Evolutionary conservation across 495 filamentous ascomycete species (phyloP), one percentile per base, ranked within the genome.

Genomic region (Ramalina intermedia): DNA sequence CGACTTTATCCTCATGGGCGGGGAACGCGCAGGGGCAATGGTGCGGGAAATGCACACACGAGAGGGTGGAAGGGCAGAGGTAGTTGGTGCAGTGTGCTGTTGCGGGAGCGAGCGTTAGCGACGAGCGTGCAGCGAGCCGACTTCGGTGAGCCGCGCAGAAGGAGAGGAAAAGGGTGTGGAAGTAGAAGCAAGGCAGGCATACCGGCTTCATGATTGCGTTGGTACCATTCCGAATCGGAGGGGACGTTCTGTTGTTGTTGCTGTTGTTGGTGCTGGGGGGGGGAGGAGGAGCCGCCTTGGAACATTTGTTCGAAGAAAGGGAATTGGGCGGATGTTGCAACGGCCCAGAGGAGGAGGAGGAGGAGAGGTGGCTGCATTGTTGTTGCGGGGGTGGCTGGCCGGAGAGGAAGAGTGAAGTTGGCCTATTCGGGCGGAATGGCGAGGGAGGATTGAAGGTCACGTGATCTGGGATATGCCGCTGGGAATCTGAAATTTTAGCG

Each of bases 301-400:
- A 86, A 86, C 80, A 86, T 84, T 52, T 94, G 84, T 56, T 95
- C 87, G 69, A 88, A 88, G 73, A 88, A 86, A 61, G 80, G 76
- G 68, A 94, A 94, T 66, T 94, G 88, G 13, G 80, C 82, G 51
- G 70, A 70, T 16, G 70, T 50, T 27, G 71, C 56, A 12, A 67
- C 60, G 37, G 78, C 58, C 50, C 78, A 59, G 37, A 79, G 55
- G n/a, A 79, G 43, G 36, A 60, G 11, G 2, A 61, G 26, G 20
- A 66, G 41, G 39, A 65, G 23, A 20, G 57, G 17, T 20, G 43
- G 46, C 12, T 36, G 43, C 57, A 63, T 44, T 9, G 5, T 33
- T 20, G 18, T 20, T 33, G 12, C 29, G 20, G 47, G 43, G 48
- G 46, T 47, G 51, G 53, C 12, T 33, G 7, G 6, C 0, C 29